phyloP scores from a whole-genome alignment of 768 basidiomycete genomes.

The Suillus occidentalis region DNA sequence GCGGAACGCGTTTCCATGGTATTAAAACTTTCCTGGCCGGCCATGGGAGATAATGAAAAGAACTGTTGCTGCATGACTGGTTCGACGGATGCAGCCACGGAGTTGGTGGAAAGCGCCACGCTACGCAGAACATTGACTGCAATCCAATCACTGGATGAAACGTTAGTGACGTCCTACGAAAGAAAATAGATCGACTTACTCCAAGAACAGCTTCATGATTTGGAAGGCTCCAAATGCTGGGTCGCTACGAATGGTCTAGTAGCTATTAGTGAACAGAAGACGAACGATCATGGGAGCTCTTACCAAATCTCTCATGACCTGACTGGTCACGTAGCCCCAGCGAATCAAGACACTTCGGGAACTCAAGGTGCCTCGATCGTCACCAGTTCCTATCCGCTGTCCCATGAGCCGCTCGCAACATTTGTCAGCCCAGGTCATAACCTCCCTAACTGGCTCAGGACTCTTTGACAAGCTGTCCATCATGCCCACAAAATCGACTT shows the following conservation, averaged over 20 bases:
- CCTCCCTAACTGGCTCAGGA: conserved; percentile 77
- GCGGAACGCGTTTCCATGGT: conserved; percentile 59
- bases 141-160: conserved; percentile 76
- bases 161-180: conserved; percentile 19
- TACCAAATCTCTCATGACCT: conserved; percentile 90
- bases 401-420: conserved; percentile 85
- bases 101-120: conserved; percentile 87
- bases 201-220: conserved; percentile 86
- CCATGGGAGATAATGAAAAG: conserved; percentile 86
- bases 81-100: conserved; percentile 88
- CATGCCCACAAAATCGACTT: conserved; percentile 80
- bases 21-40: conserved; percentile 78
- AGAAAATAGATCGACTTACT: conserved; percentile 50
- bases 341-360: conserved; percentile 85
- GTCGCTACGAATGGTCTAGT: conserved; percentile 86
- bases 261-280: conserved; percentile 8
- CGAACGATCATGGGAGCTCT: conserved; percentile 26
- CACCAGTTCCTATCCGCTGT: conserved; percentile 56
- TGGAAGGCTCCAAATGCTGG: conserved; percentile 93
- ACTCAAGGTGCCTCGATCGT: conserved; percentile 81
- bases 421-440: conserved; percentile 91
- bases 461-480: conserved; percentile 72
- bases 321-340: conserved; percentile 92
- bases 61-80: conserved; percentile 91
- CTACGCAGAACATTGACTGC: conserved; percentile 84